Evolutionary conservation across 1,139 yeast genomes (phyloP).

Genomic region (Yamadazyma epiphylla): DNA sequence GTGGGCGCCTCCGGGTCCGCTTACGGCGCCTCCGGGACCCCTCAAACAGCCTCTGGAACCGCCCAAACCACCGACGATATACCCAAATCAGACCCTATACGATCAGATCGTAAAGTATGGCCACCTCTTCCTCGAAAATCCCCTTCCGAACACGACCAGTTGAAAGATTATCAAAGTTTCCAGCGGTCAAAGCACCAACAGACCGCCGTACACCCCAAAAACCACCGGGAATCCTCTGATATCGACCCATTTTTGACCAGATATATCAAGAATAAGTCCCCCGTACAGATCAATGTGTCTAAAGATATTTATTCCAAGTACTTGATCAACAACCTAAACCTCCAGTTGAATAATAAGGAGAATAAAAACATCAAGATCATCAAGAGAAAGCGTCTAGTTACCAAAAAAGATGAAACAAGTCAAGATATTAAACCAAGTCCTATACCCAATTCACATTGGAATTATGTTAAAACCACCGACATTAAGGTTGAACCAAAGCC

Average conservation of each 20-base stretch:
- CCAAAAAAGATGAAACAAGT: not conserved
- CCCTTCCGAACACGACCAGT: not conserved
- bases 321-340: constrained; percentile 5
- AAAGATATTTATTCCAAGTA: constrained; percentile 8
- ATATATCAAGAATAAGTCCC: constrained; percentile 9
- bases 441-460: constrained; percentile 1
- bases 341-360: not conserved
- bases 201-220: constrained; percentile 4
- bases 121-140: too few species aligned
- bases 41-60: not conserved
- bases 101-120: too few species aligned
- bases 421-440: not conserved
- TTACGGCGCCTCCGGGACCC: constrained; percentile 2
- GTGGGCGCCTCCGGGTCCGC: constrained; percentile 3
- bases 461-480: constrained; percentile 6
- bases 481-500: constrained; percentile 3
- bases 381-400: constrained; percentile 4
- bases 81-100: not conserved
- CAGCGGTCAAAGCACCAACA: constrained; percentile 2
- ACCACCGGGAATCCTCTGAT: not conserved
- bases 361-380: constrained; percentile 4
- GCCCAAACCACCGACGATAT: not conserved
- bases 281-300: constrained; percentile 2
- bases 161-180: constrained; percentile 1
- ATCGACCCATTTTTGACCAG: constrained; percentile 11